Evolutionary conservation across 176 grass and related monocot species (phyloP).

Genomic region (Rhynchospora pubera): DNA sequence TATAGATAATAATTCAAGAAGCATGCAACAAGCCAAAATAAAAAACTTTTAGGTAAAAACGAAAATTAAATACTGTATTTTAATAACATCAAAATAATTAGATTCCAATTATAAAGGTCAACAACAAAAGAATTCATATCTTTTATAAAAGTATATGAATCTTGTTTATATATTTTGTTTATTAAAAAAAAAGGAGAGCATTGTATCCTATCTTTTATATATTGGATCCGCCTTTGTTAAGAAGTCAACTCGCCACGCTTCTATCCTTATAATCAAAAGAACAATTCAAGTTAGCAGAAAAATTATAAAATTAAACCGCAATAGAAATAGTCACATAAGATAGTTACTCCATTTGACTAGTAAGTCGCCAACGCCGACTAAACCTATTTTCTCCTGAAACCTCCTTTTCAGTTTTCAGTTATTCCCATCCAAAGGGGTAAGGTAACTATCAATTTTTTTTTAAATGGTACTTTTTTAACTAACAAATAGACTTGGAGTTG

Average conservation of each 20-base stretch:
- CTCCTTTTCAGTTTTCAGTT: not conserved
- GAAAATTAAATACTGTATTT: too few species aligned
- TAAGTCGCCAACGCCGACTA: not conserved
- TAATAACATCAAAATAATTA: too few species aligned
- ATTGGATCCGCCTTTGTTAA: too few species aligned
- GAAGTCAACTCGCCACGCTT: too few species aligned
- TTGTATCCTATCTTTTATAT: too few species aligned
- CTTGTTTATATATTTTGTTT: too few species aligned
- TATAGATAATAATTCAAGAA: not conserved
- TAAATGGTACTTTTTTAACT: not conserved
- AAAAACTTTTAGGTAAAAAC: too few species aligned
- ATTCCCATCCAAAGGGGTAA: not conserved
- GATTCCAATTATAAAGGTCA: too few species aligned
- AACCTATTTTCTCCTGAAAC: not conserved
- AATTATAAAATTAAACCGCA: not conserved
- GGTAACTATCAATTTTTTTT: not conserved
- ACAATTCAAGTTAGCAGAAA: not conserved
- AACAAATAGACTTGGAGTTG: not conserved
- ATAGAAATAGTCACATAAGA: not conserved
- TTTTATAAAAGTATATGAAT: too few species aligned
- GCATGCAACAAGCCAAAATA: too few species aligned
- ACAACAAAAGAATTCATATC: too few species aligned
- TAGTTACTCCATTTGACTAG: not conserved
- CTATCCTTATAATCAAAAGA: not conserved
- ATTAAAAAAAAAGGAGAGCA: too few species aligned